phyloP scores from a whole-genome alignment of 192 early-diverging fungal genomes.

The Mycoemilia scoparia region DNA sequence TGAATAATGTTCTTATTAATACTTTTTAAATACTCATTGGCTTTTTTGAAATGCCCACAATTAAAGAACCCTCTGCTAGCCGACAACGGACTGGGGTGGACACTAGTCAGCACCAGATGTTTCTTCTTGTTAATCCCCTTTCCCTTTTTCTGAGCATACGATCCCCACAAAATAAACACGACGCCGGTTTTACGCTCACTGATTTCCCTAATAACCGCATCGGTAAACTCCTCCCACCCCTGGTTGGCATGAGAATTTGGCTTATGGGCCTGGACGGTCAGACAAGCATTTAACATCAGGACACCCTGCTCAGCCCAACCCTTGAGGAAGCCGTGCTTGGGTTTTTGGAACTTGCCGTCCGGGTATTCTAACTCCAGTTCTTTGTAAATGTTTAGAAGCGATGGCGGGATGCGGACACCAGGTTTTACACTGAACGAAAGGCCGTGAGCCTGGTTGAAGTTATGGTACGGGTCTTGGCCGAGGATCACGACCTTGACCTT shows the following conservation, averaged over 20 bases:
- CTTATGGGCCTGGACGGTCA: slow-evolving; percentile 65
- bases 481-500: slow-evolving; percentile 74
- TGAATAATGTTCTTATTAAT: slow-evolving; percentile 40
- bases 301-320: slow-evolving; percentile 76
- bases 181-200: slow-evolving; percentile 36
- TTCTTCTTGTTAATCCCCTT: slow-evolving; percentile 48
- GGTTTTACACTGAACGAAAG: slow-evolving; percentile 79
- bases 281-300: slow-evolving; percentile 68
- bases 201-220: slow-evolving; percentile 58
- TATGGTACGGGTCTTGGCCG: slow-evolving; percentile 76
- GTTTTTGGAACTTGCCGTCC: slow-evolving; percentile 34
- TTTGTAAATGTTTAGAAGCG: slow-evolving; percentile 81
- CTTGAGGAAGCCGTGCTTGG: slow-evolving; percentile 62
- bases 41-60: slow-evolving; percentile 63
- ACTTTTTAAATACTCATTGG: slow-evolving; percentile 63
- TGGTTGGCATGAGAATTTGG: slow-evolving; percentile 61
- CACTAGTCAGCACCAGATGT: slow-evolving; percentile 66
- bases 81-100: slow-evolving; percentile 83
- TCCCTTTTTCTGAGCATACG: slow-evolving; percentile 75
- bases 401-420: slow-evolving; percentile 61
- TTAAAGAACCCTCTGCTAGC: slow-evolving; percentile 79
- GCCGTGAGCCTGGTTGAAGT: slow-evolving; percentile 67
- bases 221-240: slow-evolving; percentile 82
- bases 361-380: slow-evolving; percentile 54
- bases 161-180: slow-evolving; percentile 93